These are phyloP conservation scores for Pseudocercospora fuligena DNA, from an alignment of 2,329 filamentous ascomycete species.

Conservation along the genomic window DNA sequence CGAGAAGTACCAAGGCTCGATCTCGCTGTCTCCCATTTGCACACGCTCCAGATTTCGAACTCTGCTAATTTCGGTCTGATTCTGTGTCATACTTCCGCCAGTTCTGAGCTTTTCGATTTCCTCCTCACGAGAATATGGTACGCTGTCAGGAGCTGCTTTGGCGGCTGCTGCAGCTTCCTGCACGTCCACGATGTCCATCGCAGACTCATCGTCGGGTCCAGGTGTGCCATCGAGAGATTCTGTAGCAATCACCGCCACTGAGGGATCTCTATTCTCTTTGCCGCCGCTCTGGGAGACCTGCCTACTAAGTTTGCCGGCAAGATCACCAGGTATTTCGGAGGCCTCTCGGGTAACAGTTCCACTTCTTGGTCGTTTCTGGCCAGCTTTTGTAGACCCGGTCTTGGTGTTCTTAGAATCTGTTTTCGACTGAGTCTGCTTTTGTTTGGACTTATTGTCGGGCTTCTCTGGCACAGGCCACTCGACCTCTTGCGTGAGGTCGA, in stretches of 20 bases:
- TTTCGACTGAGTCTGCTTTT: constrained; percentile 54
- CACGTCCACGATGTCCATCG: constrained; percentile 58
- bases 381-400: constrained; percentile 33
- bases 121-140: constrained; percentile 74
- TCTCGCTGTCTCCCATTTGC: constrained; percentile 88
- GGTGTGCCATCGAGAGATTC: constrained; percentile 56
- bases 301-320: constrained; percentile 59
- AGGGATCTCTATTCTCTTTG: constrained; percentile 62
- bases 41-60: constrained; percentile 94
- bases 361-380: constrained; percentile 51
- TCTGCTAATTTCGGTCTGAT: constrained; percentile 92
- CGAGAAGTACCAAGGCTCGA: constrained; percentile 99
- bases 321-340: constrained; percentile 47
- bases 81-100: constrained; percentile 97
- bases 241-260: constrained; percentile 48
- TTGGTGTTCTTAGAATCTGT: constrained; percentile 48
- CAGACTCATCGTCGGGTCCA: constrained; percentile 57
- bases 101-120: constrained; percentile 96
- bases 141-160: constrained; percentile 57
- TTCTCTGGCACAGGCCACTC: constrained; percentile 96
- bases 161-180: constrained; percentile 57
- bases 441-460: constrained; percentile 84
- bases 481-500: constrained; percentile 87
- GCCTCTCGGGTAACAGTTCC: constrained; percentile 49
- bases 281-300: constrained; percentile 61